These are phyloP conservation scores for Sporothrix euskadiensis DNA, from an alignment of 2,329 filamentous ascomycete genomes.

Conservation along the genomic window DNA sequence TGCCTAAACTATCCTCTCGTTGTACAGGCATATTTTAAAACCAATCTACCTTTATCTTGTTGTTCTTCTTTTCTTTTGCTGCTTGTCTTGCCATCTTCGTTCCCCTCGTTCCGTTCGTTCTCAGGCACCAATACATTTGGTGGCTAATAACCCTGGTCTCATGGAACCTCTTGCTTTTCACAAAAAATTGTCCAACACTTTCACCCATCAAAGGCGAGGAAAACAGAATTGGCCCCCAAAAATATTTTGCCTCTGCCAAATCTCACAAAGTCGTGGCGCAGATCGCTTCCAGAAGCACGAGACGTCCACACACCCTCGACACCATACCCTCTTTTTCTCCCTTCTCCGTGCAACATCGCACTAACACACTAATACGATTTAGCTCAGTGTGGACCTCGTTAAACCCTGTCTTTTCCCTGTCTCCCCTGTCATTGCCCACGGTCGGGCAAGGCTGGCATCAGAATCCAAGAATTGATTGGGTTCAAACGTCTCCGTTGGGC, in stretches of 20 bases:
- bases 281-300: slow-evolving; percentile 14
- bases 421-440: neutral
- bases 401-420: neutral
- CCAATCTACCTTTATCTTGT: neutral
- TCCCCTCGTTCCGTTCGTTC: neutral
- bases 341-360: slow-evolving; percentile 7
- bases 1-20: neutral
- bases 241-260: neutral
- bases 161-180: neutral
- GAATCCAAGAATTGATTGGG: neutral
- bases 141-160: neutral
- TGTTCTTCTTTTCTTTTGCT: neutral
- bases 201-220: neutral
- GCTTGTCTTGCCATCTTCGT: neutral
- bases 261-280: neutral
- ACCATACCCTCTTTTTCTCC: neutral
- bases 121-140: neutral
- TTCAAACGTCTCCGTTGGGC: slow-evolving; percentile 16
- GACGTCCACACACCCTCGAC: neutral
- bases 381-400: slow-evolving; percentile 2
- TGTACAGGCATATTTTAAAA: neutral
- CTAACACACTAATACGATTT: slow-evolving; percentile 10
- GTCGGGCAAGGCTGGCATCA: slow-evolving; percentile 9
- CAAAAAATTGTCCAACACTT: neutral
- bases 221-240: neutral